These are phyloP conservation scores for Fonsecaea nubica DNA, from an alignment of 2,329 filamentous ascomycete genomes.

Conservation along the genomic window DNA sequence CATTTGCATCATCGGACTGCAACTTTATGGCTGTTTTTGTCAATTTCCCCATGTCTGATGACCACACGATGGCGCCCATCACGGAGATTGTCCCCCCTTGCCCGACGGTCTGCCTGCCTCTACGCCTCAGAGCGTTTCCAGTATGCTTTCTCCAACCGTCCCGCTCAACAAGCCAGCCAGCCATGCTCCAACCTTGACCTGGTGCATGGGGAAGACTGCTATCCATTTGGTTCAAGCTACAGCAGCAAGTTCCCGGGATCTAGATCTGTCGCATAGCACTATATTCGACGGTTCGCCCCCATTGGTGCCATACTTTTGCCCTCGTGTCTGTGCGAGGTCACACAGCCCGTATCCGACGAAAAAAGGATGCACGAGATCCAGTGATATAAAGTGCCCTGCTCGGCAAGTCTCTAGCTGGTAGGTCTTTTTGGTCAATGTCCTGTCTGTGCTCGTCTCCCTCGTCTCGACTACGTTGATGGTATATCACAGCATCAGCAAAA, in stretches of 20 bases:
- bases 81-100: slow-evolving; percentile 10
- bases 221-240: slow-evolving; percentile 12
- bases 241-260: slow-evolving; percentile 1
- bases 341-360: slow-evolving; percentile 11
- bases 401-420: slow-evolving; percentile 4
- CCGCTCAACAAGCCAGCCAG: slow-evolving; percentile 13
- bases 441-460: neutral
- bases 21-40: slow-evolving; percentile 17
- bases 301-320: slow-evolving; percentile 15
- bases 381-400: slow-evolving; percentile 9
- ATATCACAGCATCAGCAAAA: neutral
- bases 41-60: slow-evolving; percentile 20
- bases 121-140: slow-evolving; percentile 8
- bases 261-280: slow-evolving; percentile 21
- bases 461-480: neutral
- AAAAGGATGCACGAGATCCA: neutral
- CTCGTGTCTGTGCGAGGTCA: slow-evolving; percentile 20
- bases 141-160: slow-evolving; percentile 1
- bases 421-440: slow-evolving; percentile 2
- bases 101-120: neutral
- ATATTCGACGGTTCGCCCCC: neutral
- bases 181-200: slow-evolving; percentile 16
- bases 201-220: neutral
- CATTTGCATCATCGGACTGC: neutral
- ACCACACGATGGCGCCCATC: slow-evolving; percentile 11